Evolutionary conservation across 2,329 filamentous ascomycete genomes (phyloP).

Genomic region (Penicillium sclerotiorum): DNA sequence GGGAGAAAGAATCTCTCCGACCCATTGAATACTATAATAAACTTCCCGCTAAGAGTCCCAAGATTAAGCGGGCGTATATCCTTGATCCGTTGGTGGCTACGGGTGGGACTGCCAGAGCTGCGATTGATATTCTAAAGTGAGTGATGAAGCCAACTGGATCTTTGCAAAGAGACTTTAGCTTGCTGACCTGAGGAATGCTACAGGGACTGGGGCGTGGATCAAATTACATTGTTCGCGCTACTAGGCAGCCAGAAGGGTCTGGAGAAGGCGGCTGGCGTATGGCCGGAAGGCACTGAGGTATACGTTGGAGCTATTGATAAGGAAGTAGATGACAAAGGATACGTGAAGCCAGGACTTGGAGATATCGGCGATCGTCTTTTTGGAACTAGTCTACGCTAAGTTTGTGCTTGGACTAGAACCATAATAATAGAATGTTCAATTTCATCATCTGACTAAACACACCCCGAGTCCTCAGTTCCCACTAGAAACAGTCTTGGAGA

Average conservation of each 20-base stretch:
- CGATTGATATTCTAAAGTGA: slow-evolving; percentile 30
- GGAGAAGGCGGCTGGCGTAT: slow-evolving; percentile 24
- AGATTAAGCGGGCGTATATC: slow-evolving; percentile 28
- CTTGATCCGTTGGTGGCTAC: slow-evolving; percentile 33
- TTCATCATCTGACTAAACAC: too few relatives aligned
- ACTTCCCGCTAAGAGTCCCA: slow-evolving; percentile 26
- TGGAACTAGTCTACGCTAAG: slow-evolving; percentile 20
- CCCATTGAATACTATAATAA: slow-evolving; percentile 37
- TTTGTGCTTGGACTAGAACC: slow-evolving; percentile 15
- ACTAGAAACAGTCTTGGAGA: too few relatives aligned
- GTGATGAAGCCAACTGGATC: too few relatives aligned
- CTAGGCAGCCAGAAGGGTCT: slow-evolving; percentile 25
- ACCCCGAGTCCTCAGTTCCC: not conserved
- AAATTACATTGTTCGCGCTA: slow-evolving; percentile 31
- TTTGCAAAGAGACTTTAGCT: too few relatives aligned
- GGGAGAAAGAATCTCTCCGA: slow-evolving; percentile 27
- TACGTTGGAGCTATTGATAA: slow-evolving; percentile 29
- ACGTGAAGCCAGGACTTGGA: slow-evolving; percentile 30
- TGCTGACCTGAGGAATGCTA: too few relatives aligned
- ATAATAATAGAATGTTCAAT: not conserved
- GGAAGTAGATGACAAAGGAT: slow-evolving; percentile 28
- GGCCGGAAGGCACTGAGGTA: slow-evolving; percentile 30
- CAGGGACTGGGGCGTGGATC: slow-evolving; percentile 32
- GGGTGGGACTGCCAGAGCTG: slow-evolving; percentile 29
- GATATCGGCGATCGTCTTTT: slow-evolving; percentile 35